Conservation (phyloP, 495 filamentous ascomycete genomes). For the Neurospora tetrasperma region DNA sequence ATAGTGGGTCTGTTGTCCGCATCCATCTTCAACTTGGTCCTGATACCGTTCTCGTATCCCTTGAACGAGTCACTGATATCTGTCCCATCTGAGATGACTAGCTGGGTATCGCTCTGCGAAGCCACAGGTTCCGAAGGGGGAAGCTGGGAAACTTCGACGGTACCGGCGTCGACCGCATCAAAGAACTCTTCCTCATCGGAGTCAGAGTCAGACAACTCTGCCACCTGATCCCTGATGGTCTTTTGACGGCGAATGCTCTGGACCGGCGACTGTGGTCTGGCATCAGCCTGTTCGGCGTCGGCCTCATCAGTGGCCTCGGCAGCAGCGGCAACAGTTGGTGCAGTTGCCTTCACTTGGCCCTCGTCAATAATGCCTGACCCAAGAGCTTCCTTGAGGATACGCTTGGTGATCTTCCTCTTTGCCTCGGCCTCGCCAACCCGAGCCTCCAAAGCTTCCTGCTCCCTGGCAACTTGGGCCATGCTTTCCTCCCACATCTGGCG, state of each 20-base stretch:
- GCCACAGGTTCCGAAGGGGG: constrained; percentile 38
- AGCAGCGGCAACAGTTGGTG: constrained; percentile 24
- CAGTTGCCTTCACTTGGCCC: constrained; percentile 28
- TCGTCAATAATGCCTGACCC: constrained; percentile 44
- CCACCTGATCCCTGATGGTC: constrained; percentile 50
- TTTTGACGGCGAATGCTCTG: constrained; percentile 37
- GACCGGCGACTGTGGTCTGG: constrained; percentile 35
- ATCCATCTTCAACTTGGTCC: constrained; percentile 75
- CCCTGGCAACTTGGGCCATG: constrained; percentile 85
- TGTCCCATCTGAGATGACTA: constrained; percentile 34
- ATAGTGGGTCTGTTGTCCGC: constrained; percentile 89
- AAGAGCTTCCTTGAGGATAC: constrained; percentile 77
- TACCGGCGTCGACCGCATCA: constrained; percentile 88
- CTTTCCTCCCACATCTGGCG: constrained; percentile 97
- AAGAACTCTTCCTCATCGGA: constrained; percentile 92
- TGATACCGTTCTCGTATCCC: constrained; percentile 81
- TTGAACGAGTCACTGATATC: constrained; percentile 69
- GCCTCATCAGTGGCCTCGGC: constrained; percentile 22
- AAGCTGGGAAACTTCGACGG: constrained; percentile 62
- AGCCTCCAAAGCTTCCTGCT: constrained; percentile 83
- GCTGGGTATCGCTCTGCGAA: constrained; percentile 28
- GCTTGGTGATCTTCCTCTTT: constrained; percentile 81
- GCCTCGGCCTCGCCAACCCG: constrained; percentile 82
- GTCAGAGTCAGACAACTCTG: constrained; percentile 64
- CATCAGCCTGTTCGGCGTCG: constrained; percentile 19